Conservation (phyloP, 371 early-diverging fungal genomes). For the Mortierella sp. region DNA sequence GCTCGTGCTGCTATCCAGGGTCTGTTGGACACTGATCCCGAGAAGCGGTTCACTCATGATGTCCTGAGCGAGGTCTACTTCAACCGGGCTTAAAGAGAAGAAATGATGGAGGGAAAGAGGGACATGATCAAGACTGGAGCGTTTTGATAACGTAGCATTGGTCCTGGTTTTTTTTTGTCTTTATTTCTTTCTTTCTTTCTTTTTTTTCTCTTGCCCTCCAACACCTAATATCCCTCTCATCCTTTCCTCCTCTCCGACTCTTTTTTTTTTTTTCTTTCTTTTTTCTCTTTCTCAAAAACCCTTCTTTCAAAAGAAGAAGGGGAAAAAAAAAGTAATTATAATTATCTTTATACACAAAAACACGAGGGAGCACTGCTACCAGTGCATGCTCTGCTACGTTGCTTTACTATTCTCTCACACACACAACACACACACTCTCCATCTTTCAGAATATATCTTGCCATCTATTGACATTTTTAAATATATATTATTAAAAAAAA, state of each 20-base stretch:
- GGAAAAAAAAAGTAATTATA: constrained; percentile 14
- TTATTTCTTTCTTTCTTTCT: too few species aligned
- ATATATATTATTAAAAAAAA: background rate
- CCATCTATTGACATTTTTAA: background rate
- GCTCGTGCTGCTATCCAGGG: constrained; percentile 41
- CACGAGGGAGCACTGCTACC: constrained; percentile 12
- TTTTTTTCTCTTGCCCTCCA: background rate
- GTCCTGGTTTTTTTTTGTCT: background rate
- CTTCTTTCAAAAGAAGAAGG: too few species aligned
- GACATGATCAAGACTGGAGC: too few species aligned
- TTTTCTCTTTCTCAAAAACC: background rate
- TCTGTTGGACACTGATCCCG: constrained; percentile 38
- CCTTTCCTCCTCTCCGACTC: background rate
- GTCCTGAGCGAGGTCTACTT: constrained; percentile 43
- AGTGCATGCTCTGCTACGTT: too few species aligned
- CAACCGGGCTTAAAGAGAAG: constrained; percentile 12
- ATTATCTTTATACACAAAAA: constrained; percentile 19
- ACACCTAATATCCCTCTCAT: too few species aligned
- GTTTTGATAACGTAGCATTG: too few species aligned
- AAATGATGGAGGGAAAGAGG: too few species aligned
- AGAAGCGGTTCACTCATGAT: constrained; percentile 50
- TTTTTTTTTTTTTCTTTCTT: background rate
- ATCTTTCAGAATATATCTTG: too few species aligned
- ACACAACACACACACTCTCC: too few species aligned
- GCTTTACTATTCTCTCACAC: too few species aligned